Conservation (phyloP, 495 filamentous ascomycete genomes). For the Ascodesmis nigricans region DNA sequence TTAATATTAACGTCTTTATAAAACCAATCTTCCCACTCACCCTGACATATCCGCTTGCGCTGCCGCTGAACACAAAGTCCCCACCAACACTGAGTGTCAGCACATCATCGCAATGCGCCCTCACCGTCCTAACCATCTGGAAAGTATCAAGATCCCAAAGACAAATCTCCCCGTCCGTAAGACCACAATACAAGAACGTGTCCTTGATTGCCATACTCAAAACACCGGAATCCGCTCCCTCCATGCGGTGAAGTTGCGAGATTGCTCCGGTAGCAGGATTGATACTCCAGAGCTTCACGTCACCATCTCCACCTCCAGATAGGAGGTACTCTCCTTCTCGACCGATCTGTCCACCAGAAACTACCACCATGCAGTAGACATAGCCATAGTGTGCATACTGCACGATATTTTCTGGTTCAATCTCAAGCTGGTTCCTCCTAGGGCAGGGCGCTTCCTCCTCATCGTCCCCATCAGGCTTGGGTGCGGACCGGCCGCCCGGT, state of each 20-base stretch:
- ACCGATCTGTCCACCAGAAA: conserved; percentile 26
- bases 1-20: neutral
- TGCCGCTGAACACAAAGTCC: conserved; percentile 64
- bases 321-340: conserved; percentile 48
- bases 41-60: conserved; percentile 55
- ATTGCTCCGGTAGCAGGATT: conserved; percentile 29
- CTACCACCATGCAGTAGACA: conserved; percentile 80
- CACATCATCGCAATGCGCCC: conserved; percentile 58
- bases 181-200: conserved; percentile 72
- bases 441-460: conserved; percentile 7
- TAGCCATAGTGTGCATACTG: conserved; percentile 91
- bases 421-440: conserved; percentile 40
- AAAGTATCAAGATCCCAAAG: conserved; percentile 93
- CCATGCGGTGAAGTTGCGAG: conserved; percentile 40
- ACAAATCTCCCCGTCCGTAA: conserved; percentile 74
- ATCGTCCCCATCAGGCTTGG: conserved; percentile 32
- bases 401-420: conserved; percentile 56
- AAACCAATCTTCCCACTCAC: conserved; percentile 28
- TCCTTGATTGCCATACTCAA: conserved; percentile 67
- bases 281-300: conserved; percentile 64
- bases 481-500: conserved; percentile 49
- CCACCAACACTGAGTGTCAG: conserved; percentile 66
- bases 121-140: conserved; percentile 68
- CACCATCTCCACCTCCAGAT: conserved; percentile 82
- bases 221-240: conserved; percentile 57